These are phyloP conservation scores for Pleurotus salmoneostramineus DNA, from an alignment of 768 basidiomycete species.

Conservation along the genomic window DNA sequence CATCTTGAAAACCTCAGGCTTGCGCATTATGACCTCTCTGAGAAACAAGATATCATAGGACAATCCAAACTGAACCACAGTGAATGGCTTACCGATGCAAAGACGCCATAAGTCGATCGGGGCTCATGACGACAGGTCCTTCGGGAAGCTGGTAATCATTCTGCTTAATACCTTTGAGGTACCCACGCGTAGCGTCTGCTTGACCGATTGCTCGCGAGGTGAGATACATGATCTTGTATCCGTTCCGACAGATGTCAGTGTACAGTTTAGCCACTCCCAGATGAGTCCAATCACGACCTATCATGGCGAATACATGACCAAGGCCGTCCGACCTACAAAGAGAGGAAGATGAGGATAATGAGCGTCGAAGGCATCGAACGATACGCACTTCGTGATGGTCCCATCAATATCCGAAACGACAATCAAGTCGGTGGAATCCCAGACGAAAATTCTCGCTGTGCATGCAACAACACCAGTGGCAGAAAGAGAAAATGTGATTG, in stretches of 20 bases:
- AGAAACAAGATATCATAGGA: neutral
- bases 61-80: neutral
- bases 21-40: conserved; percentile 98
- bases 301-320: conserved; percentile 96
- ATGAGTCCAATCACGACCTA: conserved; percentile 98
- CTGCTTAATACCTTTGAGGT: conserved; percentile 92
- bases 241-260: conserved; percentile 92
- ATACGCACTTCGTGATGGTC: conserved; percentile 90
- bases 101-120: conserved; percentile 91
- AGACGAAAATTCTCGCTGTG: conserved; percentile 90
- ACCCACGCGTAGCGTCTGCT: conserved; percentile 94
- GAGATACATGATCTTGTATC: conserved; percentile 97
- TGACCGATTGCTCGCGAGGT: conserved; percentile 97
- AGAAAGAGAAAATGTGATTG: conserved; percentile 90
- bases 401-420: conserved; percentile 98
- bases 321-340: conserved; percentile 82
- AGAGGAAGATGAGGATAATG: neutral
- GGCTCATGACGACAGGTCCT: conserved; percentile 98
- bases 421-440: conserved; percentile 88
- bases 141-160: conserved; percentile 96
- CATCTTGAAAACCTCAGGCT: conserved; percentile 99
- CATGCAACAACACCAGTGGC: conserved; percentile 79
- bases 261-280: conserved; percentile 95
- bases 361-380: neutral
- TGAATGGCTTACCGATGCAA: conserved; percentile 71